phyloP scores from a whole-genome alignment of 2,329 filamentous ascomycete genomes.

The Parastagonospora nodorum region DNA sequence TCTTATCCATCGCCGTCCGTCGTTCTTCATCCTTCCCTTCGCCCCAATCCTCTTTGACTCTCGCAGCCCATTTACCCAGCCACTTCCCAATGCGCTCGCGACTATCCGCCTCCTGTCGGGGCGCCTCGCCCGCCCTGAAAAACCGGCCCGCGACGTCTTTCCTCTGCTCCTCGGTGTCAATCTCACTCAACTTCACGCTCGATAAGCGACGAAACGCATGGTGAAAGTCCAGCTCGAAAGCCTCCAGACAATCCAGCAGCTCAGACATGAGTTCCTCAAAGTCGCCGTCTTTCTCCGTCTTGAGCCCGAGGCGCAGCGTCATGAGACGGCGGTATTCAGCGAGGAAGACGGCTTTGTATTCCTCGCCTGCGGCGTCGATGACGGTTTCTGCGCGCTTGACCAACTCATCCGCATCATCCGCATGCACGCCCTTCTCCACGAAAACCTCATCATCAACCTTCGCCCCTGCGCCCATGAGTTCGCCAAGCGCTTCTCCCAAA shows the following conservation, averaged over 20 bases:
- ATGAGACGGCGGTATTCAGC: conserved; percentile 89
- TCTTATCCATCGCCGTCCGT: conserved; percentile 74
- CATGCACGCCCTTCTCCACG: conserved; percentile 70
- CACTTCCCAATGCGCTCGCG: conserved; percentile 73
- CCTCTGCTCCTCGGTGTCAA: conserved; percentile 68
- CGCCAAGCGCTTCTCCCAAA: conserved; percentile 85
- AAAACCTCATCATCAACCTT: conserved; percentile 75
- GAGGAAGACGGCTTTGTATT: conserved; percentile 86
- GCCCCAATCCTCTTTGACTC: conserved; percentile 78
- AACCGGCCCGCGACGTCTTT: conserved; percentile 72
- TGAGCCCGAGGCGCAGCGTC: conserved; percentile 77
- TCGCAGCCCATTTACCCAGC: conserved; percentile 77
- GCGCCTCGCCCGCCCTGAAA: conserved; percentile 73
- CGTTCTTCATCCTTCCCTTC: conserved; percentile 64
- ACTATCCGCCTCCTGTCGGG: conserved; percentile 63
- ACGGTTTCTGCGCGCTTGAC: conserved; percentile 80
- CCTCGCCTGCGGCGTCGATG: conserved; percentile 80
- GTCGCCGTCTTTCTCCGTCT: conserved; percentile 70
- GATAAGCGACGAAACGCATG: conserved; percentile 87
- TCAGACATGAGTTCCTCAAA: conserved; percentile 84
- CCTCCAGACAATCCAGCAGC: conserved; percentile 79
- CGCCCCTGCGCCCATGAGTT: conserved; percentile 79
- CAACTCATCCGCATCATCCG: conserved; percentile 71
- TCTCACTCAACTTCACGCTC: conserved; percentile 62
- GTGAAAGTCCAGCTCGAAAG: conserved; percentile 87